These are phyloP conservation scores for Viola odorata DNA, from an alignment of 345 rosid genomes.

Conservation along the genomic window DNA sequence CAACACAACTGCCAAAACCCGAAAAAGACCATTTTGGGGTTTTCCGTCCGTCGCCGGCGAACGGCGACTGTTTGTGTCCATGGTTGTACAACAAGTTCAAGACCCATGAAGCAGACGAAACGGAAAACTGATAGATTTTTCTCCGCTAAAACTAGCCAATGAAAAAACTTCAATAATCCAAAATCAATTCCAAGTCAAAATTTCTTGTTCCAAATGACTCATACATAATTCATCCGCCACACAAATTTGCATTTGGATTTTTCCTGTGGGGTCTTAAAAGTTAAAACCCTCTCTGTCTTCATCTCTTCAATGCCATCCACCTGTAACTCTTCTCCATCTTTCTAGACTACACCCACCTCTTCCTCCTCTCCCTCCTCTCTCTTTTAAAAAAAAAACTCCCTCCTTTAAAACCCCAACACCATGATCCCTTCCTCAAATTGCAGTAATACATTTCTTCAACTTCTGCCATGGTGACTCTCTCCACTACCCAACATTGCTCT, in stretches of 20 bases:
- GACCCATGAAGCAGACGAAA: no score
- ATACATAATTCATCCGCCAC: conserved; percentile 2
- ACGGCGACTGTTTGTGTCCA: no score
- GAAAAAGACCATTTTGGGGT: no score
- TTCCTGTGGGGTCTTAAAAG: neutral
- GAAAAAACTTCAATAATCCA: no score
- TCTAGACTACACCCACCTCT: conserved; percentile 2
- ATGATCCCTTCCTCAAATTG: neutral
- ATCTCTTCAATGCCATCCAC: neutral
- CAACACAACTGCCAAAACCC: no score
- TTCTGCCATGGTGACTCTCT: conserved; percentile 10
- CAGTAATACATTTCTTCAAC: neutral
- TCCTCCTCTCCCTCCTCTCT: neutral
- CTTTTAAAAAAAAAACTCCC: no score
- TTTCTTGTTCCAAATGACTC: neutral
- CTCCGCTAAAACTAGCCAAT: no score
- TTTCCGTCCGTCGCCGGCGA: no score
- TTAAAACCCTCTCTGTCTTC: neutral
- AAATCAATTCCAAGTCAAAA: neutral
- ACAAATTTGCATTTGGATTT: neutral
- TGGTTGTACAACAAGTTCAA: no score
- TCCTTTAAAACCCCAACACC: neutral
- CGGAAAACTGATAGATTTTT: no score
- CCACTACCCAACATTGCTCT: conserved; percentile 1
- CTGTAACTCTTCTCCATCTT: conserved; percentile 10